Evolutionary conservation across 2,329 filamentous ascomycete genomes (phyloP), one percentile per base, ranked within the genome.

Genomic region (Colletotrichum zoysiae): DNA sequence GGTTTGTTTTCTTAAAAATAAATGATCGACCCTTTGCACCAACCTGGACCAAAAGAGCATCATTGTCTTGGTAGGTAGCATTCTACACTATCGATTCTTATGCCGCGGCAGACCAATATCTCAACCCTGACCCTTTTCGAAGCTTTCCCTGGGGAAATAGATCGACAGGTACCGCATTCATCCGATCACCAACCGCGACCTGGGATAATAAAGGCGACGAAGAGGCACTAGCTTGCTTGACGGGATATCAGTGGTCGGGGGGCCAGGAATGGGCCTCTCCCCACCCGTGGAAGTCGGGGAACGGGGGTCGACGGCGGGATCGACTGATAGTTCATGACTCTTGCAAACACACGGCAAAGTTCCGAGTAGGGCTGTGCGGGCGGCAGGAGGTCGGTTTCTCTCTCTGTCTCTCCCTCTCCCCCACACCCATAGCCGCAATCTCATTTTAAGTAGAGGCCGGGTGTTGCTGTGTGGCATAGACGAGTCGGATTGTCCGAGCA

Each of bases 291-390:
- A 69, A 42, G 44, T 63, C 46, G 44, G 69, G 56, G 50, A 62
- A 62, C 58, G 57, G 65, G 69, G 69, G 33, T 38, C 18, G 44
- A 51, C 51, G 35, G 53, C 69, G 65, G 69, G 69, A 71, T 69
- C 58, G 58, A n/a, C 69, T 53, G 40, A 51, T 51, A 26, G 18
- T 55, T 64, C 69, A 71, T 69, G 69, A 71, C 69, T 71, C 69
- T 71, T 61, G 55, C 69, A 57, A 69, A 59, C 53, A 40, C 59
- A 56, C 59, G 65, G 65, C 53, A 61, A 55, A 40, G 35, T 51
- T 62, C 59, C 59, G 59, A 55, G 58, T 69, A 69, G 69, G 65
- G 69, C 65, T 69, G 69, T 59, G 35, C 30, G 44, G 65, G 53
- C 38, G 58, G 48, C 18, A 57, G 33, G 53, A 35, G 11, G 42